phyloP scores from a whole-genome alignment of 2,329 filamentous ascomycete species.

The Ceratocystis destructans region DNA sequence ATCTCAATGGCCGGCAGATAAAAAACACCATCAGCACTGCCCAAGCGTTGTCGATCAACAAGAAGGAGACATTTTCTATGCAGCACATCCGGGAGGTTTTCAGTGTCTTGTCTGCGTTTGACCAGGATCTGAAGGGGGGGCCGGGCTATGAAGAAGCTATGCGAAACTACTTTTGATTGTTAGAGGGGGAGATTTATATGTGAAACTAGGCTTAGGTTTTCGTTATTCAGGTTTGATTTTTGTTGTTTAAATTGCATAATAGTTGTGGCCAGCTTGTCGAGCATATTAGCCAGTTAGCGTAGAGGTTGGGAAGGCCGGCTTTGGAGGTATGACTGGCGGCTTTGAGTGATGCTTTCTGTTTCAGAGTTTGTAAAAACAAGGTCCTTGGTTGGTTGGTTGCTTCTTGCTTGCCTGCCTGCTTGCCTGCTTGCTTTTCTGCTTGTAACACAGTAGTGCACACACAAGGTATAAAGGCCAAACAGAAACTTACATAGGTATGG shows the following conservation, averaged over 20 bases:
- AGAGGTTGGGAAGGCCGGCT: too few relatives aligned
- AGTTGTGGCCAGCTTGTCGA: neutral
- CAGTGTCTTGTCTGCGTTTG: conserved; percentile 72
- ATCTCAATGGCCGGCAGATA: conserved; percentile 35
- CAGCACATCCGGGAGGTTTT: conserved; percentile 67
- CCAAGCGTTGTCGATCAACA: conserved; percentile 67
- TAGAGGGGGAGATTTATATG: neutral
- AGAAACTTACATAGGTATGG: neutral
- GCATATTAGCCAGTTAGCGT: too few relatives aligned
- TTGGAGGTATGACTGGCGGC: too few relatives aligned
- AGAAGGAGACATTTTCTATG: conserved; percentile 58
- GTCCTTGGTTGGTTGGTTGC: neutral
- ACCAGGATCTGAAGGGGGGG: conserved; percentile 69
- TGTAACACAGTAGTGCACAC: neutral
- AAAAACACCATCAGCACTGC: conserved; percentile 40
- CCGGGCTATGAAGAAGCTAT: conserved; percentile 70
- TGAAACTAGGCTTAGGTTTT: neutral
- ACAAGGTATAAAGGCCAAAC: neutral
- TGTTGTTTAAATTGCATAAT: neutral
- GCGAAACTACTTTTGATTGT: conserved; percentile 54
- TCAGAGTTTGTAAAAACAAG: neutral
- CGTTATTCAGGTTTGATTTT: neutral
- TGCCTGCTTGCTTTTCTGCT: neutral
- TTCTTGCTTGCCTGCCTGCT: neutral
- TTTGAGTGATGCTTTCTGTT: neutral